phyloP scores from a whole-genome alignment of 176 grass and related monocot genomes.

The Canna indica region DNA sequence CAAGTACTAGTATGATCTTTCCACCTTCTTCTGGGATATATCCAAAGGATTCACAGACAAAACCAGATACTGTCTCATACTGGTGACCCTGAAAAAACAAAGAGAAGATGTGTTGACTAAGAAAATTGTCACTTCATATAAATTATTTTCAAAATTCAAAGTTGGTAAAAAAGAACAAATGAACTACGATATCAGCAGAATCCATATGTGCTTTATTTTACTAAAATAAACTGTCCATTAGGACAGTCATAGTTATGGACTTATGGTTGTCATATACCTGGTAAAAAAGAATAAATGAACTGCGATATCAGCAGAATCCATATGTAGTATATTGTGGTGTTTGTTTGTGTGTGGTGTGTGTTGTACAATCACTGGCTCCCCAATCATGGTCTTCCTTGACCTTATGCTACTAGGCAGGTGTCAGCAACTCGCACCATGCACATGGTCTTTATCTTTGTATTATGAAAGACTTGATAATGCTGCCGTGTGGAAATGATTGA shows the following conservation, averaged over 20 bases:
- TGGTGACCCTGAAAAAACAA: slow-evolving; percentile 55
- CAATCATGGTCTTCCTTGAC: no score
- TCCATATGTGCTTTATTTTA: neutral
- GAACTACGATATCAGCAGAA: neutral
- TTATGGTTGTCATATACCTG: no score
- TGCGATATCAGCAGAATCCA: neutral
- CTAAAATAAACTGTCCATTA: no score
- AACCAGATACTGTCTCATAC: slow-evolving; percentile 89
- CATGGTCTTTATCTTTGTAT: no score
- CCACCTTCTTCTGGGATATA: slow-evolving; percentile 83
- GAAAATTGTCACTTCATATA: neutral
- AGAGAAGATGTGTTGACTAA: neutral
- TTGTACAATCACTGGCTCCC: no score
- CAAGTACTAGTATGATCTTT: slow-evolving; percentile 69
- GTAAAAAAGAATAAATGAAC: neutral
- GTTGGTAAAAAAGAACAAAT: neutral
- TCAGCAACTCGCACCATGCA: no score
- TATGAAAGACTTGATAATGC: no score
- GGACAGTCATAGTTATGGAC: no score
- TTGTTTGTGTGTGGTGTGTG: no score
- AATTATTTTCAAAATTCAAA: neutral
- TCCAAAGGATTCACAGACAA: slow-evolving; percentile 92
- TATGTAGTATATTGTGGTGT: no score
- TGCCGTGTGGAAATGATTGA: no score
- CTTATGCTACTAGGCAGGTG: no score